These are phyloP conservation scores for Dalechampia spathulata DNA, from an alignment of 441 rosid genomes.

Conservation along the genomic window DNA sequence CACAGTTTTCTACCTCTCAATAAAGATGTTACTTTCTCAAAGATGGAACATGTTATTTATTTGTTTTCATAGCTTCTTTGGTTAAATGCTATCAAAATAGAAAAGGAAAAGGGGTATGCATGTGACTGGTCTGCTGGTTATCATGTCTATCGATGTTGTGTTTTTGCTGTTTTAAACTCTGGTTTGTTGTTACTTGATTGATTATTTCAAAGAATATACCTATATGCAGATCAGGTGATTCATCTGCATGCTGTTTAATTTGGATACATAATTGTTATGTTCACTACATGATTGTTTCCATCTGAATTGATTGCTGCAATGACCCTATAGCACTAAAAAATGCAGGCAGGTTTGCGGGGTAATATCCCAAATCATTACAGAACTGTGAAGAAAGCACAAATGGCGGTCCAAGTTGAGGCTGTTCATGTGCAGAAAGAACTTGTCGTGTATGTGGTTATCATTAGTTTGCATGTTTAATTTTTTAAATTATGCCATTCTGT, in stretches of 20 bases:
- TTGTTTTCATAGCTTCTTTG: too few relatives aligned
- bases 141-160: too few relatives aligned
- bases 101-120: too few relatives aligned
- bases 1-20: too few relatives aligned
- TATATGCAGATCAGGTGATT: not conserved
- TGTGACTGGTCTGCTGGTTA: too few relatives aligned
- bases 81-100: too few relatives aligned
- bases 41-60: too few relatives aligned
- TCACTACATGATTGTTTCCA: not conserved
- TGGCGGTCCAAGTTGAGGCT: constrained; percentile 95
- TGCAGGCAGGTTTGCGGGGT: constrained; percentile 85
- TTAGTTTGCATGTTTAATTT: constrained; percentile 1
- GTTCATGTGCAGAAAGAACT: constrained; percentile 90
- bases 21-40: too few relatives aligned
- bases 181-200: not conserved
- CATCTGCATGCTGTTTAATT: not conserved
- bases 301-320: not conserved
- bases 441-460: constrained; percentile 51
- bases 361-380: constrained; percentile 89
- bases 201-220: not conserved
- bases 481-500: not conserved
- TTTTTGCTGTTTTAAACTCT: not conserved
- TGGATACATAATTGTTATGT: not conserved
- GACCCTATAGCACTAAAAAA: not conserved
- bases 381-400: constrained; percentile 91